Evolutionary conservation across 495 filamentous ascomycete genomes (phyloP), one percentile per base, ranked within the genome.

Genomic region (Penicillium alfredii): DNA sequence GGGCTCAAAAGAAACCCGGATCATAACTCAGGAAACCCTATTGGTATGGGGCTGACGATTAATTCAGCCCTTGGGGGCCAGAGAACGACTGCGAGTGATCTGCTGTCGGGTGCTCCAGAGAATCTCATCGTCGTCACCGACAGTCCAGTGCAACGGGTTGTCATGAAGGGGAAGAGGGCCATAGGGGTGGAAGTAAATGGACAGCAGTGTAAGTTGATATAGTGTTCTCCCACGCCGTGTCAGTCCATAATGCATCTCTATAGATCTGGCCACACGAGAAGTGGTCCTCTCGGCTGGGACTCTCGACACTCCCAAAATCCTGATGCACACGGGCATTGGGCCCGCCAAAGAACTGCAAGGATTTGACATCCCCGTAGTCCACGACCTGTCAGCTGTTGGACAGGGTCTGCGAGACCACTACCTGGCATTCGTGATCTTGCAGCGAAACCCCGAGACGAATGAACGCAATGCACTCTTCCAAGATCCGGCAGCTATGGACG

Each of bases 291-390:
- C 66, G 1, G 68, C 68, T 10, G 80, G 81, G 6, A 57, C 77
- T 1, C 58, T 80, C 14, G 69, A 82, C 50, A 61, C 58, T 8
- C 80, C 81, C 2, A 70, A 74, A 26, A 68, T 82, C 33, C 63
- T 83, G 0, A 76, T 81, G 71, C 74, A 79, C 38, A 79, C 75
- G 0, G 81, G 80, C 8, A 74, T 84, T 36, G 80, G 80, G 0
- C 75, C 78, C 0, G 49, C 52, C 8, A 44, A 55, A 0, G 65
- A 80, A 17, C 69, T 85, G 0, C 22, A 56, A n/a, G 42, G 68
- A 20, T 71, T 66, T 53, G 40, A 56, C n/a, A 77, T 84, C 41
- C 65, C 70, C 0, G 47, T 77, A 0, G 33, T 76, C 12, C 54
- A 68, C 0, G 55, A 75, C 10, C 35, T 73, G 0, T 63, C 72